phyloP scores from a whole-genome alignment of 139 green algal genomes.

The Pseudopediastrum boryanum region DNA sequence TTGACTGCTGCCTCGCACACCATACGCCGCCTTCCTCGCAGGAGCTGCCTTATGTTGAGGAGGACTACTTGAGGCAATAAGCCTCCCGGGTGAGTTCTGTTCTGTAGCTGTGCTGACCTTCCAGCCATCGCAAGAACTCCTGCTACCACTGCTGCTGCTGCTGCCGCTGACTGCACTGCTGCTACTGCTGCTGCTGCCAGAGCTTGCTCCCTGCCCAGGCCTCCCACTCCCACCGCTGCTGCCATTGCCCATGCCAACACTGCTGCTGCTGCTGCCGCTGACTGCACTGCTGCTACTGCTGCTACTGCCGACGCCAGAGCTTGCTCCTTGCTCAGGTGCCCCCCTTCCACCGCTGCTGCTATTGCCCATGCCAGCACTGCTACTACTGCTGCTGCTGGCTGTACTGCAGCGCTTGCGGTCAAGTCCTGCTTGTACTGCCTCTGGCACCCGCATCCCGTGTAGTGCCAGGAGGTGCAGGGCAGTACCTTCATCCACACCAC shows the following conservation, averaged over 20 bases:
- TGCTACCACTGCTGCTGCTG: neutral
- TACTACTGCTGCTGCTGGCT: no score
- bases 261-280: neutral
- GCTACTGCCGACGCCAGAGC: neutral
- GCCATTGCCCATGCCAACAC: neutral
- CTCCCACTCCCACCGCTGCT: no score
- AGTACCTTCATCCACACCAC: slow-evolving; percentile 13
- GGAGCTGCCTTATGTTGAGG: slow-evolving; percentile 2
- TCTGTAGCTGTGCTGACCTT: no score
- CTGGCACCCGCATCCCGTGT: neutral
- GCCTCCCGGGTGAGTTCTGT: no score
- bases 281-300: neutral
- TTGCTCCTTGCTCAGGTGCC: neutral
- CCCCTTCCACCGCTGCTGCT: neutral
- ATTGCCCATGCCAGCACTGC: no score
- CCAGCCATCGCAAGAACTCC: neutral
- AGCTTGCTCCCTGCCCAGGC: no score
- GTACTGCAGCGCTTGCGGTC: neutral
- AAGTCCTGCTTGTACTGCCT: neutral
- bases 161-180: neutral
- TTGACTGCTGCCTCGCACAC: neutral
- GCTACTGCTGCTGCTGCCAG: neutral
- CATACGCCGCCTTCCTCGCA: neutral
- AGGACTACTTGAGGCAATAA: neutral
- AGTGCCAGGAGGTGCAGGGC: neutral